Base-by-base conservation (phyloP, 1,284 basidiomycete genomes). In the Marasmius fiardii region DNA sequence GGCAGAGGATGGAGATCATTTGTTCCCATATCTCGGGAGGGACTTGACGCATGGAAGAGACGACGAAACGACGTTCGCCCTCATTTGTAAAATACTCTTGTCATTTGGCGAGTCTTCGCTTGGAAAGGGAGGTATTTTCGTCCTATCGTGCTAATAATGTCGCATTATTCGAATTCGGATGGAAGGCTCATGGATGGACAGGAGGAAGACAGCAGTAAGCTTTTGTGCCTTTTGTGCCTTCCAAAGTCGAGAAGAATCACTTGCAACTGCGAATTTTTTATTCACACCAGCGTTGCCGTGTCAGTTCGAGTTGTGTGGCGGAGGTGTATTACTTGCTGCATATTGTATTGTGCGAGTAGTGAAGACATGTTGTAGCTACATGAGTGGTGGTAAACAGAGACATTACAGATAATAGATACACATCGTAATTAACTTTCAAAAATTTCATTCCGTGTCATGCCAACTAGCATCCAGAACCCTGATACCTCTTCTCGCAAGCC, bases 391-490 rank as follows among this genome's bases (percentile, higher is more conserved):
- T n/a, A 11, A 37, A 37, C 12, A 37, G 12, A 41, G 20, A 41
- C 7, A 41, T 18, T 7, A 10, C n/a, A 41, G 16, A 41, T 41
- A 41, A 20, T 41, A 41, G n/a, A 41, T 20, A 41, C 39, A 41
- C 5, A n/a, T 41, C 39, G 11, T 41, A 14, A 16, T 7, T 7
- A 16, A 16, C 16, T 20, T 41, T 16, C 39, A 20, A 41, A 20
- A 20, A 16, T n/a, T n/a, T 41, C 39, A 72, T 31, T 70, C 71
- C 51, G 69, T 67, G 58, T 78, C 78, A 59, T 76, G 82, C 86
- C 87, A 89, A 57, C 88, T 82, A 12, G 78, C 75, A 64, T 91
- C 88, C 51, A 91, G 68, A 34, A 91, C 69, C 24, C 77, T 74
- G 43, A 91, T 77, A 0, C 80, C 75, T 59, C 77, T 73, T 57